phyloP scores from a whole-genome alignment of 148 eudicot genomes.

The Pharnaceum exiguum region DNA sequence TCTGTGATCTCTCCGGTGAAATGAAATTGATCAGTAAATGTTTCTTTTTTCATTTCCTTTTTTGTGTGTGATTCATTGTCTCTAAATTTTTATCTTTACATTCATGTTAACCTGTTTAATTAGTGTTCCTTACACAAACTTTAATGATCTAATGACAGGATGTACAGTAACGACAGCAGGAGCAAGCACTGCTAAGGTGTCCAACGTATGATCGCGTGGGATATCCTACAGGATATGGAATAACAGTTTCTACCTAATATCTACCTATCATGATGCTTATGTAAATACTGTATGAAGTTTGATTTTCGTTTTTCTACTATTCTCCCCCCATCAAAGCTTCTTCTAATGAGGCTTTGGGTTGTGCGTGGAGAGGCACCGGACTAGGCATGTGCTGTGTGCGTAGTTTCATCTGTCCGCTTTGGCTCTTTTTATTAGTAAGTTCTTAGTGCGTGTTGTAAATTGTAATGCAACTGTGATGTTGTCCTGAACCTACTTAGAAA shows the following conservation, averaged over 20 bases:
- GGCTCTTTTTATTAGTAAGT: too few relatives aligned
- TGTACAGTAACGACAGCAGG: constrained; percentile 69
- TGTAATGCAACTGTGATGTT: too few relatives aligned
- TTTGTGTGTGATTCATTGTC: too few relatives aligned
- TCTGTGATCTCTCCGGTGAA: too few relatives aligned
- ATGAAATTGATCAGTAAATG: too few relatives aligned
- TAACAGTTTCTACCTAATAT: background rate
- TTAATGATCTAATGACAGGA: constrained; percentile 35
- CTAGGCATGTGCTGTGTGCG: background rate
- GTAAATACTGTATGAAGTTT: constrained; percentile 6
- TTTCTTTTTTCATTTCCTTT: too few relatives aligned
- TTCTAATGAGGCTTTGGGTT: constrained; percentile 2
- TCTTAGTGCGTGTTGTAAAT: too few relatives aligned
- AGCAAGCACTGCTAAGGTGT: constrained; percentile 37
- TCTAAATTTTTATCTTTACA: too few relatives aligned
- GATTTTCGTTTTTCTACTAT: background rate
- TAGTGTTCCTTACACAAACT: background rate
- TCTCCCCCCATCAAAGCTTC: background rate
- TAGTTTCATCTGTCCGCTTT: too few relatives aligned
- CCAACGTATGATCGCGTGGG: background rate
- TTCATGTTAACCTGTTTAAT: too few relatives aligned
- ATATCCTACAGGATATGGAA: background rate
- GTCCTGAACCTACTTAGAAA: too few relatives aligned
- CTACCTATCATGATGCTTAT: background rate
- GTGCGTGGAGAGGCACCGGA: background rate